phyloP scores from a whole-genome alignment of 1,284 basidiomycete species.

The Tilletia horrida region DNA sequence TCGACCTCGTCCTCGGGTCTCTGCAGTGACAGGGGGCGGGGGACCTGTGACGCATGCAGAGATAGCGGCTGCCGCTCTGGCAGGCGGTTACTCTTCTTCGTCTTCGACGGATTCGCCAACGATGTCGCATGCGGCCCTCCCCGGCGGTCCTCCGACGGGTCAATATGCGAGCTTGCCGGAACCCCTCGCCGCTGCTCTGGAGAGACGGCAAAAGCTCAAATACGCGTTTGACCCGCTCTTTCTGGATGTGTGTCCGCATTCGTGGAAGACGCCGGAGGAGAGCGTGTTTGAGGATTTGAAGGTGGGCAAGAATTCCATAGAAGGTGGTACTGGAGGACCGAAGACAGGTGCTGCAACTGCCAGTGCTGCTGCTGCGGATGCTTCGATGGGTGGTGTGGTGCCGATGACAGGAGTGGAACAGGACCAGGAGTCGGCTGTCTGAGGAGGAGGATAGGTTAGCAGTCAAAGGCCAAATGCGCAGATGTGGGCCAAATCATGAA shows the following conservation, averaged over 20 bases:
- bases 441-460: too few species aligned
- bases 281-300: slow-evolving; percentile 23
- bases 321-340: too few species aligned
- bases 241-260: slow-evolving; percentile 15
- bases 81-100: slow-evolving; percentile 13
- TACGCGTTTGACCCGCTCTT: slow-evolving; percentile 48
- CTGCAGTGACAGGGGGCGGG: not conserved
- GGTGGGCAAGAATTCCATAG: too few species aligned
- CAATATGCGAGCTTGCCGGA: slow-evolving; percentile 32
- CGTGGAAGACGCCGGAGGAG: slow-evolving; percentile 22
- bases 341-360: too few species aligned
- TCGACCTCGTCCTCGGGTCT: not conserved
- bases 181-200: slow-evolving; percentile 40
- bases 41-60: slow-evolving; percentile 11
- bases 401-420: too few species aligned
- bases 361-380: too few species aligned
- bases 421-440: too few species aligned
- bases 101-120: slow-evolving; percentile 7
- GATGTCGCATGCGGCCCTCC: not conserved
- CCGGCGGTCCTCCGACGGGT: not conserved
- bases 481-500: too few species aligned
- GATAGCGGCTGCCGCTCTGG: slow-evolving; percentile 5
- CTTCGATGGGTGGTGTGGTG: not conserved
- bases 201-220: slow-evolving; percentile 38
- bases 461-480: too few species aligned